Conservation (phyloP, 129 eudicot species). For the Chrysanthemum lavandulifolium region DNA sequence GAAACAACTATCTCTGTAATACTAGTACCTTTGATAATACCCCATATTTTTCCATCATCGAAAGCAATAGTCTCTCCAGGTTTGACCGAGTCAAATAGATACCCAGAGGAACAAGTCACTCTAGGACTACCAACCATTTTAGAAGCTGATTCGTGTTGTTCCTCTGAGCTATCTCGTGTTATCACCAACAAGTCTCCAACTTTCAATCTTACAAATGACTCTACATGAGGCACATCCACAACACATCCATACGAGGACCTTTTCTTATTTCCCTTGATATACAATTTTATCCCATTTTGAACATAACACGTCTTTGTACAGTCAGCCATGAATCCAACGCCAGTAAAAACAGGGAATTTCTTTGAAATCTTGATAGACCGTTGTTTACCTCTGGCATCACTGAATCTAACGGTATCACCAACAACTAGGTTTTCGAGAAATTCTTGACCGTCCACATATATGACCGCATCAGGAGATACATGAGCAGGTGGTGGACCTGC, state of each 20-base stretch:
- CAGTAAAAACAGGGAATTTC: conserved; percentile 52
- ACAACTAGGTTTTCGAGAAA: conserved; percentile 45
- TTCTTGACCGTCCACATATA: conserved; percentile 51
- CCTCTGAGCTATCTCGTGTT: conserved; percentile 57
- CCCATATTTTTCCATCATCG: conserved; percentile 89
- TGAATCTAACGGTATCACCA: conserved; percentile 55
- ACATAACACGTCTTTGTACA: conserved; percentile 59
- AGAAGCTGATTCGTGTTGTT: conserved; percentile 26
- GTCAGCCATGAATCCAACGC: conserved; percentile 70
- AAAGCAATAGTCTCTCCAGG: conserved; percentile 78
- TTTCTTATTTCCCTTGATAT: conserved; percentile 42
- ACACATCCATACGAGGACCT: conserved; percentile 46
- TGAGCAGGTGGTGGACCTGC: conserved; percentile 70
- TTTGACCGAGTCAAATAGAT: conserved; percentile 81
- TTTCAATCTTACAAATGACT: conserved; percentile 56
- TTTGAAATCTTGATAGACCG: conserved; percentile 47
- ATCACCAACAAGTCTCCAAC: conserved; percentile 63
- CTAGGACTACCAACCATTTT: conserved; percentile 44
- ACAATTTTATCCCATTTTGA: conserved; percentile 48
- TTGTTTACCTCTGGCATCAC: conserved; percentile 64
- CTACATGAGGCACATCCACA: conserved; percentile 58
- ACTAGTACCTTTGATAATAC: conserved; percentile 65
- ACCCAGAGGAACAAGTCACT: conserved; percentile 64
- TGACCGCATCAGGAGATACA: conserved; percentile 59
- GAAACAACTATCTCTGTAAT: conserved; percentile 66